Evolutionary conservation across 495 filamentous ascomycete genomes (phyloP), one percentile per base, ranked within the genome.

Genomic region (Tirmania nivea): DNA sequence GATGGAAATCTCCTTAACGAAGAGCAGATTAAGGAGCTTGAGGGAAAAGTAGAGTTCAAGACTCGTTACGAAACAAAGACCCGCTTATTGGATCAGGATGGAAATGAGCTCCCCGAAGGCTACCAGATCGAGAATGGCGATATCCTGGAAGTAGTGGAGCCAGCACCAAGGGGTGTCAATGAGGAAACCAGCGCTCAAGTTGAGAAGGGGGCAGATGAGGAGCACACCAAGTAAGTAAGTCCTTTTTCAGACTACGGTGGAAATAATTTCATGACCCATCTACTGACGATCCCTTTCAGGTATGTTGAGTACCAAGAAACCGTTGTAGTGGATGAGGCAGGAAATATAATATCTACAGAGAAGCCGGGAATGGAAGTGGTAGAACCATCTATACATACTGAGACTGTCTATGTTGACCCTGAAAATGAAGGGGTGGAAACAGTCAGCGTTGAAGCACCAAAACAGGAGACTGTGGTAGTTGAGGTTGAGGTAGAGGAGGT

Each of bases 31-130:
- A 77, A 81, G 59, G 80, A 77, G 1, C 76, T 97, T 25, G 74
- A 82, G 60, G 90, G 89, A 60, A 89, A 94, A 68, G 87, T 96
- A 25, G 82, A 83, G 56, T 94, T 96, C 69, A 79, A 89, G 66
- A 97, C 90, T 8, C 78, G 80, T 52, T 95, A 94, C 63, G 89
- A 95, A 70, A 92, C 88, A 10, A 75, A 82, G 53, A 93, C 87
- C 16, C 78, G 84, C 48, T 66, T 97, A 52, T 73, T 97, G 47
- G 86, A 96, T 64, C 73, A 71, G 35, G 59, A 75, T 16, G 85
- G 85, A 48, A 86, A 84, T 57, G 81, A 86, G 65, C 67, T 86
- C 47, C 61, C 73, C 62, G 60, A 70, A 60, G 65, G 62, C 39
- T 60, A 65, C 12, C 59, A 14, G 39, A 45, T 45, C 9, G 17